These are phyloP conservation scores for Bruguiera sexangula DNA, from an alignment of 345 rosid genomes.

Conservation along the genomic window DNA sequence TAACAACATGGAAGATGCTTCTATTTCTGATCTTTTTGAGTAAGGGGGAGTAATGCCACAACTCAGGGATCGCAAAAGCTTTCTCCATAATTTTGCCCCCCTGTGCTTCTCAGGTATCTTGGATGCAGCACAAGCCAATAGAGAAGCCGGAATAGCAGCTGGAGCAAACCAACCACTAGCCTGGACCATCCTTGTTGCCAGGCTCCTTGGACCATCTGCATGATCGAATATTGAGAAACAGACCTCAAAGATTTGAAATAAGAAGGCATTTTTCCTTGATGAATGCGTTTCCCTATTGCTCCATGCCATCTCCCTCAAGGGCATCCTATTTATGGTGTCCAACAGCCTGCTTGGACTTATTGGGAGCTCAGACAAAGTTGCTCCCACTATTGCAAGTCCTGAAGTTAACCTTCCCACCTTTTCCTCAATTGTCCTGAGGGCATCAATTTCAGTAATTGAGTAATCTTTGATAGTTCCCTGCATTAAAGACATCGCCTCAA, in stretches of 20 bases:
- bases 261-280: conserved; percentile 52
- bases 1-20: conserved; percentile 75
- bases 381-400: conserved; percentile 78
- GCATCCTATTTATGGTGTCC: conserved; percentile 87
- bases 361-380: conserved; percentile 83
- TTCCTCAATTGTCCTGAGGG: conserved; percentile 74
- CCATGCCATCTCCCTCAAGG: conserved; percentile 61
- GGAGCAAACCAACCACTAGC: conserved; percentile 96
- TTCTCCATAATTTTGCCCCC: conserved; percentile 54
- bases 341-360: conserved; percentile 80
- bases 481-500: conserved; percentile 85
- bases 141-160: conserved; percentile 59
- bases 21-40: conserved; percentile 64
- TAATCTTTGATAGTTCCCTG: conserved; percentile 65
- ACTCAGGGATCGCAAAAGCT: conserved; percentile 50
- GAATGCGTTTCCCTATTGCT: conserved; percentile 46
- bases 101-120: conserved; percentile 70
- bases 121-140: conserved; percentile 70
- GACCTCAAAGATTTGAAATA: conserved; percentile 84
- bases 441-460: conserved; percentile 62
- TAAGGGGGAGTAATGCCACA: conserved; percentile 66
- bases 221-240: conserved; percentile 96
- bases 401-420: conserved; percentile 72
- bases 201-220: conserved; percentile 80
- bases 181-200: conserved; percentile 88